These are phyloP conservation scores for Pisolithus marmoratus DNA, from an alignment of 768 basidiomycete species.

Conservation along the genomic window DNA sequence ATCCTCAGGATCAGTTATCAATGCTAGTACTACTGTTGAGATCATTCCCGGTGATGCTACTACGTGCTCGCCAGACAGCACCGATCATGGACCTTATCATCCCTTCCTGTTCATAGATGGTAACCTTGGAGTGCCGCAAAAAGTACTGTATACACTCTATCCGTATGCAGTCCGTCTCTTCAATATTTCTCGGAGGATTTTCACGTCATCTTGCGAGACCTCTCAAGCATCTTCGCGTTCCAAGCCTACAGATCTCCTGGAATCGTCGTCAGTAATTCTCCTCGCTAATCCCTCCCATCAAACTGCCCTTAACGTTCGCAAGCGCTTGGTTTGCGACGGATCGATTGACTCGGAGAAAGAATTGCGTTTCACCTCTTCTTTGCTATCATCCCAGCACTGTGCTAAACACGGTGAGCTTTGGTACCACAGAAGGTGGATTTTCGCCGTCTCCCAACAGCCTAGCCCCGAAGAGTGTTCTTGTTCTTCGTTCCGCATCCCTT, in stretches of 20 bases:
- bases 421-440: slow-evolving; percentile 67
- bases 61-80: slow-evolving; percentile 36
- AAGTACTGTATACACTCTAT: slow-evolving; percentile 49
- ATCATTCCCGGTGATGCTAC: slow-evolving; percentile 53
- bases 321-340: slow-evolving; percentile 40
- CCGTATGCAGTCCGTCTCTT: slow-evolving; percentile 36
- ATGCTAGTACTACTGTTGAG: slow-evolving; percentile 42
- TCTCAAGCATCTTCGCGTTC: background rate
- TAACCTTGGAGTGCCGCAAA: slow-evolving; percentile 63
- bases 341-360: slow-evolving; percentile 39
- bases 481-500: slow-evolving; percentile 25
- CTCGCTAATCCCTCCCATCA: slow-evolving; percentile 66
- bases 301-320: slow-evolving; percentile 60
- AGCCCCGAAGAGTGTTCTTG: background rate
- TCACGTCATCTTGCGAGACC: background rate
- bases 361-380: slow-evolving; percentile 39
- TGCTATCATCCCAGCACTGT: slow-evolving; percentile 47
- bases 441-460: slow-evolving; percentile 14
- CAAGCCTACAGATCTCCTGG: slow-evolving; percentile 13
- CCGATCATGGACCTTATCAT: slow-evolving; percentile 19
- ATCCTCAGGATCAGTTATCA: background rate
- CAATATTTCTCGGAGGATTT: slow-evolving; percentile 16
- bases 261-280: slow-evolving; percentile 45
- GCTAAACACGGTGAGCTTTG: slow-evolving; percentile 65
- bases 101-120: slow-evolving; percentile 55